Percentiles rank a stretch among this genome's conserved stretches.
These are phyloP conservation scores for Podospora tetraspora DNA, from an alignment of 495 filamentous ascomycete genomes.

Conservation along the genomic window DNA sequence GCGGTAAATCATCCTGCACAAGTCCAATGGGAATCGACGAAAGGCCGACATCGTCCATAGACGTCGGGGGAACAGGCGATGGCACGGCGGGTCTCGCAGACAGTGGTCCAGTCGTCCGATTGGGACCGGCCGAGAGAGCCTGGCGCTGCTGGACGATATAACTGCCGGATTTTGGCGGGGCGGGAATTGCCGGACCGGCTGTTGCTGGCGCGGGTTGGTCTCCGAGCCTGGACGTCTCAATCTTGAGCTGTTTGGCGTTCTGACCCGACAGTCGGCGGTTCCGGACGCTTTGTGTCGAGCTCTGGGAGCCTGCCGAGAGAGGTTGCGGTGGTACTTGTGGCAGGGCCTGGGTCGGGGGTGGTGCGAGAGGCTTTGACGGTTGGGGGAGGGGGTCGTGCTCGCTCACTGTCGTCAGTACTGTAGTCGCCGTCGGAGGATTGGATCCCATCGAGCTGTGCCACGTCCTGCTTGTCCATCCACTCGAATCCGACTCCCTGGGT, in stretches of 20 bases:
- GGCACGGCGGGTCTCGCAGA: constrained; percentile 28
- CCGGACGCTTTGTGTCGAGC: constrained; percentile 56
- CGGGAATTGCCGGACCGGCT: constrained; percentile 37
- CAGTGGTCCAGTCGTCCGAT: constrained; percentile 21
- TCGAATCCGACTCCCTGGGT: constrained; percentile 85
- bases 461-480: constrained; percentile 73
- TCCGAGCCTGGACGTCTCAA: constrained; percentile 62
- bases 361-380: constrained; percentile 31
- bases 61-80: constrained; percentile 25
- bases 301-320: constrained; percentile 22
- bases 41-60: constrained; percentile 23
- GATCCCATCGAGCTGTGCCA: constrained; percentile 85
- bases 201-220: constrained; percentile 32
- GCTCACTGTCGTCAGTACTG: constrained; percentile 67
- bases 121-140: constrained; percentile 38
- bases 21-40: constrained; percentile 30
- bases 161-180: constrained; percentile 37
- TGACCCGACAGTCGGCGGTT: constrained; percentile 77
- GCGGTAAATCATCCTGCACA: constrained; percentile 29
- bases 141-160: constrained; percentile 45
- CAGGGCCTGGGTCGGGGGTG: constrained; percentile 32
- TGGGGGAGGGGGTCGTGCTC: constrained; percentile 47
- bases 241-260: constrained; percentile 75
- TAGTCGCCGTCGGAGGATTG: constrained; percentile 67
- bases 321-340: constrained; percentile 32